Percentiles rank a stretch among this genome's conserved stretches.
phyloP scores from a whole-genome alignment of 2,329 filamentous ascomycete species.

The Pyricularia pennisetigena region DNA sequence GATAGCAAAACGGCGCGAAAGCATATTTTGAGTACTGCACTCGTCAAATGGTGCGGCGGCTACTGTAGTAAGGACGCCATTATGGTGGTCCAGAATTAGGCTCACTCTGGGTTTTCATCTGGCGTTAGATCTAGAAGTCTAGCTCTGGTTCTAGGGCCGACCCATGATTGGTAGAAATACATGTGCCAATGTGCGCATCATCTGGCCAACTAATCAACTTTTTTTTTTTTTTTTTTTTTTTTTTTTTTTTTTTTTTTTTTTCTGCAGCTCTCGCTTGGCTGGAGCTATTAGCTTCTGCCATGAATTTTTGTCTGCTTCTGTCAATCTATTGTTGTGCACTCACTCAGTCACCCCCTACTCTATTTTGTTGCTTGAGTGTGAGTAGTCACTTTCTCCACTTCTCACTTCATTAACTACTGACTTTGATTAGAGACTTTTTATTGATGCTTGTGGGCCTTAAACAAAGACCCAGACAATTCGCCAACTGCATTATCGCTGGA shows the following conservation, averaged over 20 bases:
- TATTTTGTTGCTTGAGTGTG: background rate
- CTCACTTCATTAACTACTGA: background rate
- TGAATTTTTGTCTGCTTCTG: background rate
- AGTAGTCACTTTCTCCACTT: background rate
- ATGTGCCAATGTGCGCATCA: background rate
- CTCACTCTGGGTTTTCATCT: too few relatives aligned
- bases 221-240: background rate
- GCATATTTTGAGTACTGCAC: too few relatives aligned
- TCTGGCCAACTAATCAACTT: background rate
- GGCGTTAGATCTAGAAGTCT: background rate
- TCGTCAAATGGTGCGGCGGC: too few relatives aligned
- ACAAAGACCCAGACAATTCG: background rate
- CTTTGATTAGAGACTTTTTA: background rate
- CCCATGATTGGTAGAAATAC: background rate
- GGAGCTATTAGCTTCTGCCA: background rate
- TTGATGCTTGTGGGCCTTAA: background rate
- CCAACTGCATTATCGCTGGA: background rate
- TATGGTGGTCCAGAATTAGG: background rate
- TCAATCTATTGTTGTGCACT: background rate
- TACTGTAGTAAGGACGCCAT: too few relatives aligned
- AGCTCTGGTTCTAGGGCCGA: background rate
- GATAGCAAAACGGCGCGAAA: too few relatives aligned
- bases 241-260: background rate
- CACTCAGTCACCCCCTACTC: background rate
- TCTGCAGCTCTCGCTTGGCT: background rate